Evolutionary conservation across 768 basidiomycete genomes (phyloP).

Genomic region (Agrocybe chaxingu): DNA sequence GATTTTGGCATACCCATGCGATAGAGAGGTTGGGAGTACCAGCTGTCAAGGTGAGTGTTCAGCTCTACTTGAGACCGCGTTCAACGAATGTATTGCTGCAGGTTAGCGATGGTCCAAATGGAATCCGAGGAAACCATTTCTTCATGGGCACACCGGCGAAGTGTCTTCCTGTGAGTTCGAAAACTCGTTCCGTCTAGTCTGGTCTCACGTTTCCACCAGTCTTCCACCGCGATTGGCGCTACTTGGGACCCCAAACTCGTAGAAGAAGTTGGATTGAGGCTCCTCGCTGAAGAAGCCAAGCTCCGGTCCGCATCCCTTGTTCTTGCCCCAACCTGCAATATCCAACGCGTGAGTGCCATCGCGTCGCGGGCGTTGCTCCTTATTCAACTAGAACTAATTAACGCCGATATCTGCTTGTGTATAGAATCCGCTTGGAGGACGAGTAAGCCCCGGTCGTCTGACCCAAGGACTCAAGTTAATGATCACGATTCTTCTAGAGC

Average conservation of each 20-base stretch:
- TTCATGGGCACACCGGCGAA: constrained; percentile 82
- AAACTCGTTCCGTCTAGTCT: background rate
- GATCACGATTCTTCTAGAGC: constrained; percentile 33
- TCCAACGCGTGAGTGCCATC: constrained; percentile 56
- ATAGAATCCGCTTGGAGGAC: constrained; percentile 69
- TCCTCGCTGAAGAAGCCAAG: constrained; percentile 73
- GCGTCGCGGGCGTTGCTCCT: background rate
- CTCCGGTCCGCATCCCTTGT: constrained; percentile 64
- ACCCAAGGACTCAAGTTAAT: background rate
- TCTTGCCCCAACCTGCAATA: constrained; percentile 82
- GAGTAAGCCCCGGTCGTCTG: constrained; percentile 33
- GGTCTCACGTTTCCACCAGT: constrained; percentile 25
- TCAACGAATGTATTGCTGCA: constrained; percentile 18
- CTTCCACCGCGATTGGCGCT: constrained; percentile 70
- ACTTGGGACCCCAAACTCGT: constrained; percentile 71
- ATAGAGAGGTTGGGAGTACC: constrained; percentile 69
- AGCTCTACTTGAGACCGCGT: background rate
- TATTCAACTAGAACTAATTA: background rate
- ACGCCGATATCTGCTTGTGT: background rate
- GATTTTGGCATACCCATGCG: constrained; percentile 73
- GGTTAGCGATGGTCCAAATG: constrained; percentile 83
- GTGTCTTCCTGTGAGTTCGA: constrained; percentile 59
- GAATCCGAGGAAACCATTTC: constrained; percentile 70
- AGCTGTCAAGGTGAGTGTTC: constrained; percentile 53
- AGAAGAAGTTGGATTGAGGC: constrained; percentile 54